Percentiles rank a stretch among this genome's conserved stretches.
Evolutionary conservation across 2,329 filamentous ascomycete genomes (phyloP).

Genomic region (Beauveria scarabaeidicola): DNA sequence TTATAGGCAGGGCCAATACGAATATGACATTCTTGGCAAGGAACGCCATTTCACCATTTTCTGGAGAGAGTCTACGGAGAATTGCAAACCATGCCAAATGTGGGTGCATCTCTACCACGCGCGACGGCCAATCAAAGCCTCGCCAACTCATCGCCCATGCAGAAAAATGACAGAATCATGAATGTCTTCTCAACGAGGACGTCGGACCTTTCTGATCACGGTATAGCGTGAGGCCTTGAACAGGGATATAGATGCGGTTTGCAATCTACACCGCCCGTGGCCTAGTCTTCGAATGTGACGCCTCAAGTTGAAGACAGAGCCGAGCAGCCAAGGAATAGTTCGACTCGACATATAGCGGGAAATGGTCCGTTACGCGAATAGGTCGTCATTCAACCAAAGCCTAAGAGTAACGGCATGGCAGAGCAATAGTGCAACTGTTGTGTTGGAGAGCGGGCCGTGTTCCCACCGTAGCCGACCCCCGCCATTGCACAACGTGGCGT

Average conservation of each 20-base stretch:
- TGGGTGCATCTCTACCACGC: background rate
- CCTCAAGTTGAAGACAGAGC: background rate
- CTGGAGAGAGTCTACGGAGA: background rate
- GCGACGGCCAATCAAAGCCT: background rate
- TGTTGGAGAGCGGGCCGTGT: background rate
- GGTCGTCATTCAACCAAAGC: background rate
- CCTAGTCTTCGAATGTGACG: background rate
- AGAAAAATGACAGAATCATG: background rate
- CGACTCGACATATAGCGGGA: too few relatives aligned
- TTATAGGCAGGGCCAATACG: background rate
- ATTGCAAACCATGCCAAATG: background rate
- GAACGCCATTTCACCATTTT: background rate
- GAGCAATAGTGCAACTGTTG: background rate
- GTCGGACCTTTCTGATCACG: background rate
- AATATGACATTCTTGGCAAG: background rate
- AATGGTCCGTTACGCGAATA: background rate
- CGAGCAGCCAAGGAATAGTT: background rate
- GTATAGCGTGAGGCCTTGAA: background rate
- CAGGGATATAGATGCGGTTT: background rate
- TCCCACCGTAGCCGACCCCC: background rate
- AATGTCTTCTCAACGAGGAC: background rate
- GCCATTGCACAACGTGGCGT: slow-evolving; percentile 1
- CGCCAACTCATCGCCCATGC: background rate
- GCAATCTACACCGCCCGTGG: background rate
- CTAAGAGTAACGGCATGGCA: background rate